These are phyloP conservation scores for Cladosporium austrohemisphaericum DNA, from an alignment of 2,329 filamentous ascomycete species.

Conservation along the genomic window DNA sequence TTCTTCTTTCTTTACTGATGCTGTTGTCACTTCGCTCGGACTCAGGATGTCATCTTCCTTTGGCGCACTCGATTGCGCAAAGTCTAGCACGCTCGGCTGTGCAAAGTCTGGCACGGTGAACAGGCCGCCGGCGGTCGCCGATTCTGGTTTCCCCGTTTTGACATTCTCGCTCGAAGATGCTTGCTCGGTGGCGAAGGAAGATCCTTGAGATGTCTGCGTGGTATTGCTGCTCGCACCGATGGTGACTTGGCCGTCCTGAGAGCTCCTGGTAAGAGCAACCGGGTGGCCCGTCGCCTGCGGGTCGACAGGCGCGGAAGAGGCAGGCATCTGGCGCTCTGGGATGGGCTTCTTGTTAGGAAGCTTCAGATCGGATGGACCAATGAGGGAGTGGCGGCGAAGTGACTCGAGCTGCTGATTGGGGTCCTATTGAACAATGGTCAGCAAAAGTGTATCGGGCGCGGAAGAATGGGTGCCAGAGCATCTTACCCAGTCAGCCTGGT, in stretches of 20 bases:
- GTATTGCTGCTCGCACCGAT: background rate
- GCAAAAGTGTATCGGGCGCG: background rate
- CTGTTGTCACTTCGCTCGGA: background rate
- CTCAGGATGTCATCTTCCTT: constrained; percentile 3
- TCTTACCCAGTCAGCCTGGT: constrained; percentile 91
- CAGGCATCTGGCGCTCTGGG: constrained; percentile 31
- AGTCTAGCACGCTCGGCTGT: background rate
- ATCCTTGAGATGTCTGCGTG: background rate
- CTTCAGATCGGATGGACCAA: constrained; percentile 29
- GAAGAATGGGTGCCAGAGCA: constrained; percentile 30
- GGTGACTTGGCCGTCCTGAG: background rate
- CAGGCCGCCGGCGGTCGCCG: background rate
- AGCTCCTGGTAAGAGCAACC: constrained; percentile 11
- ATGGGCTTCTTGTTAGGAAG: constrained; percentile 25
- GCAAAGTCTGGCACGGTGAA: constrained; percentile 2
- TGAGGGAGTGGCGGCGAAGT: constrained; percentile 43
- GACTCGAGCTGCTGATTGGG: constrained; percentile 45
- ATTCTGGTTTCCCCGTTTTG: too few relatives aligned
- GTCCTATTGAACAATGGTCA: constrained; percentile 36
- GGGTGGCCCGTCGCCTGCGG: constrained; percentile 3
- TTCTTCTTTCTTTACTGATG: background rate
- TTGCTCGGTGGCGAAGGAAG: background rate
- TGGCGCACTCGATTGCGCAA: background rate
- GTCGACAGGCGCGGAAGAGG: constrained; percentile 21
- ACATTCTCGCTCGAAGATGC: background rate